phyloP scores from a whole-genome alignment of 768 basidiomycete species.

The Daedalea quercina region DNA sequence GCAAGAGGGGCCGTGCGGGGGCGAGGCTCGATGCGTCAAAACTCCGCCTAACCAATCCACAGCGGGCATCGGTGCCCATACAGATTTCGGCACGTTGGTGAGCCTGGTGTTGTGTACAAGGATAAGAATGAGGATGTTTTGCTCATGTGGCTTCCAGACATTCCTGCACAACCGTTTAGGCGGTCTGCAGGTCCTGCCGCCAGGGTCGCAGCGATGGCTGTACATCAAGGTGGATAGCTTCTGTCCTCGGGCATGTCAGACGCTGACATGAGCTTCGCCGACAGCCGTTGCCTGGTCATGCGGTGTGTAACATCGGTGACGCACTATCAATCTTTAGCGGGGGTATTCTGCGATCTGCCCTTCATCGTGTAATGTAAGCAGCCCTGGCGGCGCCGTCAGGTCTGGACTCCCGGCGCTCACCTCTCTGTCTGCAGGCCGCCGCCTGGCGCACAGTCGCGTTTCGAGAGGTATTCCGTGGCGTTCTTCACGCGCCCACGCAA shows the following conservation, averaged over 20 bases:
- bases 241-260: background rate
- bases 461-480: conserved; percentile 27
- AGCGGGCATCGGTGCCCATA: conserved; percentile 53
- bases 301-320: conserved; percentile 41
- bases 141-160: conserved; percentile 16
- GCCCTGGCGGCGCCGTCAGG: background rate
- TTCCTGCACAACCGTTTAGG: conserved; percentile 38
- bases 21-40: conserved; percentile 50
- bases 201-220: conserved; percentile 31
- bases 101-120: conserved; percentile 11
- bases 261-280: background rate
- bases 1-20: conserved; percentile 41
- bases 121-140: background rate
- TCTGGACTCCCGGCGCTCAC: background rate
- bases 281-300: conserved; percentile 38
- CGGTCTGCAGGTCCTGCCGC: conserved; percentile 37
- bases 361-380: conserved; percentile 37
- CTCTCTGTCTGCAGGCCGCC: conserved; percentile 27
- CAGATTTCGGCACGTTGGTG: conserved; percentile 71
- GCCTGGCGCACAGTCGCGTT: conserved; percentile 26
- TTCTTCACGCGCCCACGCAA: conserved; percentile 31
- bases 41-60: conserved; percentile 29
- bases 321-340: conserved; percentile 39
- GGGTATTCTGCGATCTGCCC: conserved; percentile 37
- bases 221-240: conserved; percentile 30